A percentile compares a stretch with the other conserved stretches of the same genome.
phyloP scores from a whole-genome alignment of 2,329 filamentous ascomycete genomes.

The Corinectria fuckeliana region DNA sequence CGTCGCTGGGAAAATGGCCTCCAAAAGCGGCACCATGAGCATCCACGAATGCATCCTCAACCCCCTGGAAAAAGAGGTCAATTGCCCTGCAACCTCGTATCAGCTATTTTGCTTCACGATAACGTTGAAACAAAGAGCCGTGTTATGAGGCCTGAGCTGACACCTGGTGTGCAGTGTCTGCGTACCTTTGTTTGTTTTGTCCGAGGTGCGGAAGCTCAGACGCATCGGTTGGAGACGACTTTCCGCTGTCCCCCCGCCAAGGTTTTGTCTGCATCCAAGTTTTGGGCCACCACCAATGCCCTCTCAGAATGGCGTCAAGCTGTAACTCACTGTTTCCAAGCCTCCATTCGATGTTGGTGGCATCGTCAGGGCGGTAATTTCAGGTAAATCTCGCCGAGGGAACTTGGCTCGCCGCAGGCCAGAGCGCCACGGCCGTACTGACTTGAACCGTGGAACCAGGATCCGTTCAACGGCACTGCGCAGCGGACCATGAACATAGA shows the following conservation, averaged over 20 bases:
- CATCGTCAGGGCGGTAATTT: constrained; percentile 60
- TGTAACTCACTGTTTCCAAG: constrained; percentile 66
- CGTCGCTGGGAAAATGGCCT: not conserved
- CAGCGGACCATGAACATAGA: constrained; percentile 65
- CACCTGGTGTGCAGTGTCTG: no score
- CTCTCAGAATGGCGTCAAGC: constrained; percentile 50
- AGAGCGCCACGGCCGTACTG: constrained; percentile 58
- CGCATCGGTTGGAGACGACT: no score
- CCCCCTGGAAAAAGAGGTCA: not conserved
- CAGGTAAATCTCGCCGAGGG: constrained; percentile 65
- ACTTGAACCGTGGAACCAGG: constrained; percentile 63
- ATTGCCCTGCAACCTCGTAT: not conserved
- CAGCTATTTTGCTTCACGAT: no score
- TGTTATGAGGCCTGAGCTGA: no score
- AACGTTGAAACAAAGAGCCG: no score
- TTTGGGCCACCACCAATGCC: constrained; percentile 62
- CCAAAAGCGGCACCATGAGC: not conserved
- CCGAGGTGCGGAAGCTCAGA: no score
- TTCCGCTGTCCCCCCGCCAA: no score
- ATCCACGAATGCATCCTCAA: not conserved
- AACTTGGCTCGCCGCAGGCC: constrained; percentile 54
- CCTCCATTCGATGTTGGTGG: constrained; percentile 63
- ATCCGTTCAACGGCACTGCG: constrained; percentile 55
- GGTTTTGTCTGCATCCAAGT: no score
- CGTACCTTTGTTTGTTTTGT: no score